phyloP scores from a whole-genome alignment of 805 yeast genomes.

The Kluyveromyces lactis region DNA sequence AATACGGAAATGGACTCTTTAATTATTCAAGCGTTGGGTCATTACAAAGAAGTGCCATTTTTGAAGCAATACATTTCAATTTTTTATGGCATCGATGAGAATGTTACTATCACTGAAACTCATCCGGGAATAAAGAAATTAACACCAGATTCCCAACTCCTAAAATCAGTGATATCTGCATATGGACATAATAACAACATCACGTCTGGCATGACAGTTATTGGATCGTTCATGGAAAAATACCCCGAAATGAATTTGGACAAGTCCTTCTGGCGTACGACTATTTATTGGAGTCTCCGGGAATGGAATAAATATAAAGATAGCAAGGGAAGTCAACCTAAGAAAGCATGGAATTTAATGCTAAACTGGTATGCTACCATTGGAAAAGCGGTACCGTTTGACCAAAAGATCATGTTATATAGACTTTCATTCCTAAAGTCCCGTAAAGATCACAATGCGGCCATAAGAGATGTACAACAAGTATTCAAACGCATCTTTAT shows the following conservation, averaged over 20 bases:
- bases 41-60: slow-evolving; percentile 12
- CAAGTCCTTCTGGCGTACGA: slow-evolving; percentile 21
- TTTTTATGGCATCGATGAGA: slow-evolving; percentile 14
- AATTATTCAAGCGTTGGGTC: slow-evolving; percentile 21
- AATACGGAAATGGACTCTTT: slow-evolving; percentile 14
- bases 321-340: slow-evolving; percentile 11
- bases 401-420: slow-evolving; percentile 12
- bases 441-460: slow-evolving; percentile 14
- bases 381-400: slow-evolving; percentile 12
- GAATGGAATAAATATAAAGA: slow-evolving; percentile 13
- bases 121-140: slow-evolving; percentile 1
- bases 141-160: slow-evolving; percentile 14
- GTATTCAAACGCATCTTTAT: slow-evolving; percentile 8
- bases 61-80: slow-evolving; percentile 14
- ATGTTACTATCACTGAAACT: not conserved
- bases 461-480: slow-evolving; percentile 11
- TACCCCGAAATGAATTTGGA: slow-evolving; percentile 17
- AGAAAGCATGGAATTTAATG: slow-evolving; percentile 18
- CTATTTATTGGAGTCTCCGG: slow-evolving; percentile 13
- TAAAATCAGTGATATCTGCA: slow-evolving; percentile 17
- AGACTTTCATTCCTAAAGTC: slow-evolving; percentile 10
- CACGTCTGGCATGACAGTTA: slow-evolving; percentile 9
- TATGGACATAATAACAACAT: slow-evolving; percentile 13
- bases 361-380: slow-evolving; percentile 17
- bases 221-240: slow-evolving; percentile 14